Evolutionary conservation across 2,329 filamentous ascomycete species (phyloP).

Genomic region (Scedosporium aurantiacum): DNA sequence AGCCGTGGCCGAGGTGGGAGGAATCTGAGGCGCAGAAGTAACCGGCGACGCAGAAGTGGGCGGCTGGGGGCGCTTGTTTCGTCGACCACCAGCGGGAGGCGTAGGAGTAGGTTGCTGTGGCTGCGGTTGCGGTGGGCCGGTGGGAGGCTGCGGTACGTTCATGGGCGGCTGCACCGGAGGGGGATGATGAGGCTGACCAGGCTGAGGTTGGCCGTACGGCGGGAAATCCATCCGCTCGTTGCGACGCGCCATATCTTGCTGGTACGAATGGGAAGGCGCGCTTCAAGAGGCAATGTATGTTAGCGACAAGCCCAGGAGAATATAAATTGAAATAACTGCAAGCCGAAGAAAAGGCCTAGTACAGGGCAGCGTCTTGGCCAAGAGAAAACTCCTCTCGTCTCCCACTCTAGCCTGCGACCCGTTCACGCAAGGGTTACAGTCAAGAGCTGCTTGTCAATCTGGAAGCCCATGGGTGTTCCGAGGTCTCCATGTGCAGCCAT

Average conservation of each 20-base stretch:
- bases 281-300: constrained; percentile 20
- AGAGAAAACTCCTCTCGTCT: background rate
- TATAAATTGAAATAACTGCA: constrained; percentile 5
- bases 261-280: constrained; percentile 33
- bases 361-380: background rate
- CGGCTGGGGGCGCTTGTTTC: constrained; percentile 30
- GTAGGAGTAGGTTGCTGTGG: constrained; percentile 27
- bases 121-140: constrained; percentile 22
- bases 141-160: constrained; percentile 25
- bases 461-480: background rate
- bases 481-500: background rate
- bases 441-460: background rate
- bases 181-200: constrained; percentile 27
- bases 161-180: constrained; percentile 30
- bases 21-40: constrained; percentile 12
- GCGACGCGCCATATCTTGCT: constrained; percentile 35
- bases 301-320: constrained; percentile 8
- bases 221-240: constrained; percentile 30
- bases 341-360: background rate
- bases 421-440: background rate
- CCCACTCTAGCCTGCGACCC: background rate
- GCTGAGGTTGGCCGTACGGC: constrained; percentile 27
- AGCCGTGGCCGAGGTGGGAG: constrained; percentile 16
- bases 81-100: constrained; percentile 26
- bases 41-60: constrained; percentile 14